These are phyloP conservation scores for Penicillium sp. DNA, from an alignment of 2,329 filamentous ascomycete genomes.

Conservation along the genomic window DNA sequence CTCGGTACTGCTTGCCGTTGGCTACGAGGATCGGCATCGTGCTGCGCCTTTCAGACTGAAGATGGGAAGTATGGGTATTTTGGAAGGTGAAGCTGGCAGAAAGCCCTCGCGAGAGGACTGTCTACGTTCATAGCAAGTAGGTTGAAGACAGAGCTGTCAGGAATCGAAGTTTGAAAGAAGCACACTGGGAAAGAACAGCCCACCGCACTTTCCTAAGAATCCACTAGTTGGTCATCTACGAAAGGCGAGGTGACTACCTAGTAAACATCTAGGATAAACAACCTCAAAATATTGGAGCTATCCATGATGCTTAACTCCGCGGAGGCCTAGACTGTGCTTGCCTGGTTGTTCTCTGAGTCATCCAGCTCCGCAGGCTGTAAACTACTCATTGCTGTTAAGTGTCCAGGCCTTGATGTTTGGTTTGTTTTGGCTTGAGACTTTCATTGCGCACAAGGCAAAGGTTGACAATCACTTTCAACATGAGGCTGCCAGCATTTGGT, in stretches of 20 bases:
- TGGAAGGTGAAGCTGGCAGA: background rate
- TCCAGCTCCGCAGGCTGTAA: background rate
- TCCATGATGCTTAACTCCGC: background rate
- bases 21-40: slow-evolving; percentile 23
- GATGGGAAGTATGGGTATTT: background rate
- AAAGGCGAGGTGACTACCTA: background rate
- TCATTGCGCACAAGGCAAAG: too few species aligned
- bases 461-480: too few species aligned
- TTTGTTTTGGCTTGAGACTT: too few species aligned
- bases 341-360: background rate
- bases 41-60: background rate
- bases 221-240: background rate
- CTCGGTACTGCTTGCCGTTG: slow-evolving; percentile 18
- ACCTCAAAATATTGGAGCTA: background rate
- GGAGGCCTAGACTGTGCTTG: background rate
- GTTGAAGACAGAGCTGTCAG: background rate
- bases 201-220: slow-evolving; percentile 5
- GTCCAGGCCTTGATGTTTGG: too few species aligned
- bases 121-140: background rate
- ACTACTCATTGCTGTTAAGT: background rate
- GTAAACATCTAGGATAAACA: background rate
- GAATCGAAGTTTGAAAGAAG: background rate
- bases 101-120: background rate
- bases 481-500: too few species aligned
- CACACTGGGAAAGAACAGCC: background rate